phyloP scores from a whole-genome alignment of 257 asterid genomes.

The Solanum medicagineum region DNA sequence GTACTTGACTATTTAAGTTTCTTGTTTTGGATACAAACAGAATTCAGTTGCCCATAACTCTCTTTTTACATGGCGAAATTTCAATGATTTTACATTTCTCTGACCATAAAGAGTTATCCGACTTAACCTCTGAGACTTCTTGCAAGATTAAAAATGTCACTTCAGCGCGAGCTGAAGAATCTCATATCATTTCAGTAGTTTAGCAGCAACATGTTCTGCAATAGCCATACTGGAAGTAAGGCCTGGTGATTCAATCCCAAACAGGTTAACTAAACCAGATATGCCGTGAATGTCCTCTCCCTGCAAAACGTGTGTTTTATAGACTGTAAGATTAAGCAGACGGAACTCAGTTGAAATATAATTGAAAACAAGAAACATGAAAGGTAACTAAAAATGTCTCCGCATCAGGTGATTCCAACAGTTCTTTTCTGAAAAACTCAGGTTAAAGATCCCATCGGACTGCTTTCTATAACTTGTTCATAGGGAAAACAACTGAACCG shows the following conservation, averaged over 20 bases:
- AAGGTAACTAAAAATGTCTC: neutral
- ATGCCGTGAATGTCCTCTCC: conserved; percentile 56
- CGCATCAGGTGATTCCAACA: neutral
- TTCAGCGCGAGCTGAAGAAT: neutral
- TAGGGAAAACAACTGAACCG: neutral
- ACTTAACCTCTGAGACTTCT: neutral
- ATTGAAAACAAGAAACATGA: neutral
- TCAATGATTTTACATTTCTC: neutral
- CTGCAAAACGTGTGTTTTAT: conserved; percentile 13
- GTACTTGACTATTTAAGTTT: neutral
- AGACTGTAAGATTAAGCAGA: neutral
- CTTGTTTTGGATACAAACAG: neutral
- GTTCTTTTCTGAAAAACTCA: neutral
- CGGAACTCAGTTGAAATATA: neutral
- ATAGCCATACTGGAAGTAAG: conserved; percentile 70
- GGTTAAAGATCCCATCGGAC: rapidly evolving
- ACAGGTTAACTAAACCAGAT: conserved; percentile 53
- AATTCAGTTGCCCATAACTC: neutral
- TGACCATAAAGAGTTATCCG: neutral
- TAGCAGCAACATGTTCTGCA: conserved; percentile 60
- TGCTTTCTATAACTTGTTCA: neutral
- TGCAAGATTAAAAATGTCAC: neutral
- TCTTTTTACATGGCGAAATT: neutral
- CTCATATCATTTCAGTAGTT: neutral
- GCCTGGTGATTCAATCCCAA: conserved; percentile 91